These are phyloP conservation scores for Zoysia pacifica DNA, from an alignment of 176 grass and related monocot genomes.

Conservation along the genomic window DNA sequence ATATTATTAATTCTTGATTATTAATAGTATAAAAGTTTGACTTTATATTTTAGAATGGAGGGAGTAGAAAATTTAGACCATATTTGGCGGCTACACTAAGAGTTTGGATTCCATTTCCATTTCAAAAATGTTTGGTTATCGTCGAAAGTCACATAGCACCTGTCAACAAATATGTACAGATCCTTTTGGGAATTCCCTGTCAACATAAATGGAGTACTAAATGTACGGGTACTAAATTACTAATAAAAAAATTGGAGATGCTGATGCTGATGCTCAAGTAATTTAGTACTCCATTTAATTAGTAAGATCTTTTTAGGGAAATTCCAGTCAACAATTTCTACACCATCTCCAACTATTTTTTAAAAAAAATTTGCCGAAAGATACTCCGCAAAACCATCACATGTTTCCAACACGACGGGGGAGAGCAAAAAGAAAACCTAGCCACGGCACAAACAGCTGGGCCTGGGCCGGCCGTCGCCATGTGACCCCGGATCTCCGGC, in stretches of 20 bases:
- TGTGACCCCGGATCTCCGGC: conserved; percentile 12
- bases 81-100: neutral
- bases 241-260: no score
- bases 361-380: neutral
- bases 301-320: neutral
- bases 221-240: no score
- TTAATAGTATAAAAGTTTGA: no score
- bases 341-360: neutral
- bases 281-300: neutral
- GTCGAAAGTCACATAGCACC: neutral
- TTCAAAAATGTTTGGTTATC: neutral
- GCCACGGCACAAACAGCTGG: conserved; percentile 10
- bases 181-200: no score
- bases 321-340: neutral
- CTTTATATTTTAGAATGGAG: no score
- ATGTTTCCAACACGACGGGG: neutral
- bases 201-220: no score
- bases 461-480: neutral
- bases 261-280: neutral
- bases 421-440: conserved; percentile 15
- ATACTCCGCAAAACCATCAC: neutral
- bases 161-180: no score
- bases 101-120: neutral
- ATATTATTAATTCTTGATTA: no score
- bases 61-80: neutral